Evolutionary conservation across 768 basidiomycete species (phyloP).

Genomic region (Rhodotorula graminis): DNA sequence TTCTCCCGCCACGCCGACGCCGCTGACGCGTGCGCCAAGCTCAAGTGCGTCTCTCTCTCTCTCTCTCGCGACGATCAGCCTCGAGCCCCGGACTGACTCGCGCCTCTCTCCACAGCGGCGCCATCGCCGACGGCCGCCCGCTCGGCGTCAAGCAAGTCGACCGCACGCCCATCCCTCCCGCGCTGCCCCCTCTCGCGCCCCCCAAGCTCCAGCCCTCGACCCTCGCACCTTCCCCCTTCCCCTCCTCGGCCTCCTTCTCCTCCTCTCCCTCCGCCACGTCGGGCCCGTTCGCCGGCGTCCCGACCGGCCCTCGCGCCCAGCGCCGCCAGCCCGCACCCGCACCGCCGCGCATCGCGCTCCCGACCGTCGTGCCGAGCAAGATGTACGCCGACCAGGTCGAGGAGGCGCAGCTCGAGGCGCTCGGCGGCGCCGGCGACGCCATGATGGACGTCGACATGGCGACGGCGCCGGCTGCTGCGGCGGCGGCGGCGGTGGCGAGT

Average conservation of each 20-base stretch:
- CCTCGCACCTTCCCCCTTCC: too few relatives aligned
- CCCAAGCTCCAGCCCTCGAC: neutral
- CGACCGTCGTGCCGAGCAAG: neutral
- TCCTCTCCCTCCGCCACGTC: neutral
- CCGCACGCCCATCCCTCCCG: constrained; percentile 5
- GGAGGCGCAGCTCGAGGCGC: neutral
- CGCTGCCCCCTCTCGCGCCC: constrained; percentile 4
- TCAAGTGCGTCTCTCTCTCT: constrained; percentile 14
- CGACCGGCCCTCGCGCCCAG: neutral
- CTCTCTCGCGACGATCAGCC: too few relatives aligned
- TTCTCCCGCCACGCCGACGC: constrained; percentile 30
- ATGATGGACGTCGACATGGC: constrained; percentile 23
- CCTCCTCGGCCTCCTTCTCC: neutral
- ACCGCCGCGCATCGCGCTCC: too few relatives aligned
- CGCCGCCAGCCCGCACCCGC: neutral
- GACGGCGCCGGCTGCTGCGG: too few relatives aligned
- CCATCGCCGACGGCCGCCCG: constrained; percentile 34
- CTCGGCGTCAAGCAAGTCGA: constrained; percentile 11
- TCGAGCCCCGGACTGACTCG: too few relatives aligned
- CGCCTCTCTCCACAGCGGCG: constrained; percentile 9
- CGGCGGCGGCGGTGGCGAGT: too few relatives aligned
- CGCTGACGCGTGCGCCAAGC: constrained; percentile 18
- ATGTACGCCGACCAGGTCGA: constrained; percentile 26
- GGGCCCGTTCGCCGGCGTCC: neutral
- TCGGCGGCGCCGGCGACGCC: neutral